Evolutionary conservation across 2,329 filamentous ascomycete species (phyloP), one percentile per base, ranked within the genome.

Genomic region (Ustilaginoidea virens): DNA sequence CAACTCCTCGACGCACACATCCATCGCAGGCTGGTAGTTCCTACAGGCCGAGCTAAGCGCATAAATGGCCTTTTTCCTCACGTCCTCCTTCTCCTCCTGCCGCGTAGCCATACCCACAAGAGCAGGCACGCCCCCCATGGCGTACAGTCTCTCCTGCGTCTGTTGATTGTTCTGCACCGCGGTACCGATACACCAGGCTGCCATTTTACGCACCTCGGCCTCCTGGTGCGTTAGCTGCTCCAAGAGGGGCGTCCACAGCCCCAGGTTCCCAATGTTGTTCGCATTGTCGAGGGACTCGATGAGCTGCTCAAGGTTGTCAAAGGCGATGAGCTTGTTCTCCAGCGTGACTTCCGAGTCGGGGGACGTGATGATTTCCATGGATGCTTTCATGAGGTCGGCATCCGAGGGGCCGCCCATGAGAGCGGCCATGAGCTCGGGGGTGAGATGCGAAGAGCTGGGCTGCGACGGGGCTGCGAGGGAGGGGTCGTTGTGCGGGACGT

Each of bases 131-230:
- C 76, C 82, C 13, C 79, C 80, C 37, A 65, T 53, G 20, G 62
- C 63, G 16, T 69, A 39, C 31, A 73, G 52, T 29, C 70, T 71
- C 57, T 90, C 81, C 58, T 98, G 90, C 28, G 72, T 75, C 49
- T 77, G 78, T 41, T 69, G 66, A 53, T 98, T 96, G 60, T 98
- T 98, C 64, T 96, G 86, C 34, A 98, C 90, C 7, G 90, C 87
- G 5, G 86, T 94, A 28, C 82, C 83, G 33, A 90, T 61, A 58
- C 85, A 94, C 81, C 83, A 93, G n/a, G 85, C 85, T 3, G 87
- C 86, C 69, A 83, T 85, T 43, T 65, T 73, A 38, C 86, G 66
- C 45, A 93, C 61, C 37, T 90, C 80, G 5, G 63, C 49, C 46
- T 90, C 77, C 8, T 68, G 62, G 44, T 75, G 66, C 28, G 64